Evolutionary conservation across 306 rosid genomes (phyloP).

Genomic region (Ormosia emarginata): DNA sequence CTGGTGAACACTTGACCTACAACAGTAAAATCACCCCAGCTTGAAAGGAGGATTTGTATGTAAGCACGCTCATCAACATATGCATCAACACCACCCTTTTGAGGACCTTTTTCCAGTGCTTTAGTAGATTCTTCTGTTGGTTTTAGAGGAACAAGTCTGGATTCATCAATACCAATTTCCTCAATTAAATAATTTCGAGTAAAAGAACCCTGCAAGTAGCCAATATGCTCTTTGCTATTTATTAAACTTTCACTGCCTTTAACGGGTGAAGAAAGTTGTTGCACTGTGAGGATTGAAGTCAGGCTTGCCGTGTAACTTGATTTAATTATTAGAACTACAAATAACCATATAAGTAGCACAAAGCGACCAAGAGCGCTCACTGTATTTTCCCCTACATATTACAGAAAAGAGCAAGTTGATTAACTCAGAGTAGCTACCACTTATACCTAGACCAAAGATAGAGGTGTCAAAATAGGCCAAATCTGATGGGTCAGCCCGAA

Average conservation of each 20-base stretch:
- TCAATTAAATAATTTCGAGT: conserved; percentile 57
- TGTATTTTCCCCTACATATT: conserved; percentile 74
- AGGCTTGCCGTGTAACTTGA: conserved; percentile 96
- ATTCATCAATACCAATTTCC: conserved; percentile 58
- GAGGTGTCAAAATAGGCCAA: too few relatives aligned
- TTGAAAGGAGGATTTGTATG: conserved; percentile 84
- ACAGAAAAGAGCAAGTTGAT: conserved; percentile 8
- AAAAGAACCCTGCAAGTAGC: conserved; percentile 86
- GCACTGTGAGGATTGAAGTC: conserved; percentile 97
- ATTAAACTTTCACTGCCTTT: conserved; percentile 78
- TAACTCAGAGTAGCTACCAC: background rate
- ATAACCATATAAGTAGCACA: conserved; percentile 88
- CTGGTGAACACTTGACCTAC: conserved; percentile 93
- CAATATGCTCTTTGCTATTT: conserved; percentile 61
- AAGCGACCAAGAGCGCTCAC: conserved; percentile 91
- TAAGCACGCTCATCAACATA: conserved; percentile 83
- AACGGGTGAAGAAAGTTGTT: conserved; percentile 75
- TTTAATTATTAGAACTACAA: conserved; percentile 85
- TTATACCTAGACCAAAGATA: background rate
- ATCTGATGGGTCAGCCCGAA: too few relatives aligned
- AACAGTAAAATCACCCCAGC: conserved; percentile 62
- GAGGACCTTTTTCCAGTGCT: conserved; percentile 73
- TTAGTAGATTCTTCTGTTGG: conserved; percentile 56
- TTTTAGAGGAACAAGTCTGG: conserved; percentile 72
- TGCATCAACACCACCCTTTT: conserved; percentile 81